Percentiles rank a stretch among this genome's conserved stretches.
Evolutionary conservation across 148 eudicot genomes (phyloP).

Genomic region (Rheum nobile): DNA sequence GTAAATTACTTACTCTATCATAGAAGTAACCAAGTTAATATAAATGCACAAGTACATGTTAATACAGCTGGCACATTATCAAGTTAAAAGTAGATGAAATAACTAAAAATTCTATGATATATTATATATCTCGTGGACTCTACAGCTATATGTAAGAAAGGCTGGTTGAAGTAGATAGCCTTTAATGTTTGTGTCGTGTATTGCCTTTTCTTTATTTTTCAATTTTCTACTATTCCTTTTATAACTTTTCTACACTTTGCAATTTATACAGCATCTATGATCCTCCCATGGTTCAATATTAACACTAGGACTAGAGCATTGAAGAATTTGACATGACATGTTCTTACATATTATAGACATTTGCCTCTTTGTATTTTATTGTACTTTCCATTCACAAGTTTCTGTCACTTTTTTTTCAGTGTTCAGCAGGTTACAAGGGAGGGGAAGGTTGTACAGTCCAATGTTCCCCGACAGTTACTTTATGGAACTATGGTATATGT

Average conservation of each 20-base stretch:
- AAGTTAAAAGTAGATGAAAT: background rate
- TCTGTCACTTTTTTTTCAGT: constrained; percentile 26
- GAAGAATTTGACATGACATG: background rate
- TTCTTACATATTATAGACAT: background rate
- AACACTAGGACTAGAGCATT: background rate
- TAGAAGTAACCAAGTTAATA: too few species aligned
- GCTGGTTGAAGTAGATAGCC: background rate
- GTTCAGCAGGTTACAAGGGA: constrained; percentile 86
- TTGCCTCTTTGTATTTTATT: background rate
- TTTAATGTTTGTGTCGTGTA: background rate
- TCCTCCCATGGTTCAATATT: background rate
- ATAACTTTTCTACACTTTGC: background rate
- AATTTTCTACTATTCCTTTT: background rate
- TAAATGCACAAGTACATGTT: too few species aligned
- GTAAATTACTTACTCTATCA: background rate
- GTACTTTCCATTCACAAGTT: background rate
- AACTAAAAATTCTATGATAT: background rate
- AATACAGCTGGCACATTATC: background rate
- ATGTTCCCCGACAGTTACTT: constrained; percentile 81
- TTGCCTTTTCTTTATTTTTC: background rate
- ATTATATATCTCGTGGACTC: background rate
- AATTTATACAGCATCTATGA: background rate
- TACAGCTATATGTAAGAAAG: background rate
- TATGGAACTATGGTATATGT: constrained; percentile 97
- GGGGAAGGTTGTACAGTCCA: constrained; percentile 64